Evolutionary conservation across 768 basidiomycete genomes (phyloP).

Genomic region (Hericium coralloides): DNA sequence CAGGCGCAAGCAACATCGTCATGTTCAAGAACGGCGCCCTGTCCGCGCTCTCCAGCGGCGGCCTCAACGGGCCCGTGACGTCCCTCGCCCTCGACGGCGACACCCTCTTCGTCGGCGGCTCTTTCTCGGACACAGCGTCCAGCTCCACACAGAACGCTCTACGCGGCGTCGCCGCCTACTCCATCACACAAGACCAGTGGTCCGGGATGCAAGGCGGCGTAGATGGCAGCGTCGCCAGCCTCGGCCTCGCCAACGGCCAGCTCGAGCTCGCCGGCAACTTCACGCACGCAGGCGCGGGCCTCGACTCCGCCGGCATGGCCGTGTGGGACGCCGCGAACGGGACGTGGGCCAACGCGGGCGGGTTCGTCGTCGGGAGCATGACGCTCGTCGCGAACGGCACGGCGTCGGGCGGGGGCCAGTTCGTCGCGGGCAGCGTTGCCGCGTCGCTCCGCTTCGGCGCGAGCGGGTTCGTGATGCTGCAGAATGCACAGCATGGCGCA

Average conservation of each 20-base stretch:
- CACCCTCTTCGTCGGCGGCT: slow-evolving; percentile 77
- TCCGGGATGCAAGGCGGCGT: slow-evolving; percentile 61
- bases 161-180: slow-evolving; percentile 60
- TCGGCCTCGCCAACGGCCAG: slow-evolving; percentile 41
- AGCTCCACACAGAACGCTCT: slow-evolving; percentile 45
- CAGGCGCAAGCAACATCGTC: slow-evolving; percentile 59
- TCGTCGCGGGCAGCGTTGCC: slow-evolving; percentile 59
- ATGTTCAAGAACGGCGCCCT: slow-evolving; percentile 55
- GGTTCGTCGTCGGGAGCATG: slow-evolving; percentile 65
- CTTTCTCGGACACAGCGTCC: slow-evolving; percentile 63
- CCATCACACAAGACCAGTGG: slow-evolving; percentile 61
- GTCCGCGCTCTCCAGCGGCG: slow-evolving; percentile 45
- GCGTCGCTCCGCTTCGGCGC: slow-evolving; percentile 59
- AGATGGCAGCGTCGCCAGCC: slow-evolving; percentile 60
- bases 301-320: slow-evolving; percentile 54
- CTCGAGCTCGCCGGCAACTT: slow-evolving; percentile 74
- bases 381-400: slow-evolving; percentile 63
- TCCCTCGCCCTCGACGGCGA: slow-evolving; percentile 56
- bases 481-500: slow-evolving; percentile 44
- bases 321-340: slow-evolving; percentile 54
- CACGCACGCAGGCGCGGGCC: slow-evolving; percentile 33
- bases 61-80: slow-evolving; percentile 73
- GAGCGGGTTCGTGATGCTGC: slow-evolving; percentile 69
- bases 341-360: slow-evolving; percentile 67
- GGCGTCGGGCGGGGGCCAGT: slow-evolving; percentile 31